Evolutionary conservation across 371 early-diverging fungal genomes (phyloP).

Genomic region (Mucor sp.): DNA sequence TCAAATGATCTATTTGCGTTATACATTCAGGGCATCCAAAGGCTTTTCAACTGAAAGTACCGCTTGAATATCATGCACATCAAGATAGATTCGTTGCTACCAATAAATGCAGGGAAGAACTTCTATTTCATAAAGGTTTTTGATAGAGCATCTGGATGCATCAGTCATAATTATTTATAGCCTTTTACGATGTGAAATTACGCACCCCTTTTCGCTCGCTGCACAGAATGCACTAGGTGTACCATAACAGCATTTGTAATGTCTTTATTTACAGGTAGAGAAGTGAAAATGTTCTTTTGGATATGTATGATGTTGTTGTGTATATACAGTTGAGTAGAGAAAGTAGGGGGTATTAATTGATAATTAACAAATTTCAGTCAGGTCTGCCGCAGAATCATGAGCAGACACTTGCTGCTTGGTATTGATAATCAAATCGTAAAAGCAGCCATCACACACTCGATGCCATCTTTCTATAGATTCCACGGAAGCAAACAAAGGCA

Average conservation of each 20-base stretch:
- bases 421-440: constrained; percentile 14
- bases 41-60: not conserved
- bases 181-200: not conserved
- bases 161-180: not conserved
- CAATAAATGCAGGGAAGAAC: not conserved
- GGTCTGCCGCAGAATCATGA: not conserved
- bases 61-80: not conserved
- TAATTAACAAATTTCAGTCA: not conserved
- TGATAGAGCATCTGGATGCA: not conserved
- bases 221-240: not conserved
- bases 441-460: constrained; percentile 31
- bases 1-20: too few relatives aligned
- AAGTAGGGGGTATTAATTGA: not conserved
- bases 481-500: constrained; percentile 15
- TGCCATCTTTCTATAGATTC: constrained; percentile 15
- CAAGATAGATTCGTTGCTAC: not conserved
- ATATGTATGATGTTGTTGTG: not conserved
- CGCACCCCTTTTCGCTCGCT: not conserved
- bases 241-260: not conserved
- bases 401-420: not conserved
- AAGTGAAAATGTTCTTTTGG: not conserved
- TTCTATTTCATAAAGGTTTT: not conserved
- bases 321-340: not conserved
- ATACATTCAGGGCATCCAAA: not conserved
- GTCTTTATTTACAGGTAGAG: not conserved